phyloP scores from a whole-genome alignment of 495 filamentous ascomycete genomes.

The Penicillium antarcticum region DNA sequence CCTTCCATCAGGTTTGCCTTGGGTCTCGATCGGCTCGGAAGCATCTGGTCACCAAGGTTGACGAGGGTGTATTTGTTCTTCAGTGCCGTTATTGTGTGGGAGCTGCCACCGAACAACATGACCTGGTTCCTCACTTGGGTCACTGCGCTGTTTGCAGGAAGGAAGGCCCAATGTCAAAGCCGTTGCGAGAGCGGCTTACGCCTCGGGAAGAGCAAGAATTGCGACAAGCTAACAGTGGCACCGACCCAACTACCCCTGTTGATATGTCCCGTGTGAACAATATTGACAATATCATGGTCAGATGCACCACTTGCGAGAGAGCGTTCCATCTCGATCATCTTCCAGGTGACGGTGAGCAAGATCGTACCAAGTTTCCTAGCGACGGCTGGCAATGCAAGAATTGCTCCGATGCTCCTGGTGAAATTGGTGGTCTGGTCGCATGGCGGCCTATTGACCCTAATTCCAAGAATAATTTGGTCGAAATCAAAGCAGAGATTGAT shows the following conservation, averaged over 20 bases:
- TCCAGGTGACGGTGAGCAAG: constrained; percentile 23
- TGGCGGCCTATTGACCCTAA: constrained; percentile 70
- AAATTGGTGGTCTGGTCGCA: constrained; percentile 74
- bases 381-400: constrained; percentile 82
- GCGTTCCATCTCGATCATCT: constrained; percentile 82
- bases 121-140: constrained; percentile 62
- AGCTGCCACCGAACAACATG: constrained; percentile 58
- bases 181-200: constrained; percentile 68
- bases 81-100: constrained; percentile 88
- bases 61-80: constrained; percentile 70
- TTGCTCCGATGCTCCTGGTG: constrained; percentile 56
- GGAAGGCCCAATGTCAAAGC: constrained; percentile 57
- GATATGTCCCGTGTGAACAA: constrained; percentile 67
- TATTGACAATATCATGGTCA: constrained; percentile 70
- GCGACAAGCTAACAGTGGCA: constrained; percentile 69
- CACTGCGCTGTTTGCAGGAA: constrained; percentile 66
- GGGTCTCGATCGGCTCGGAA: constrained; percentile 69
- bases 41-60: constrained; percentile 92
- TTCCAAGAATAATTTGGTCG: constrained; percentile 42
- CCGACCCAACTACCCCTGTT: constrained; percentile 69
- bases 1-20: constrained; percentile 80
- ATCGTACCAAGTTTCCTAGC: constrained; percentile 39
- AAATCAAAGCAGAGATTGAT: constrained; percentile 62
- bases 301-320: constrained; percentile 73
- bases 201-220: constrained; percentile 78